Percentiles rank a stretch among this genome's conserved stretches.
Evolutionary conservation across 2,329 filamentous ascomycete genomes (phyloP).

Genomic region (Aphanocladium album): DNA sequence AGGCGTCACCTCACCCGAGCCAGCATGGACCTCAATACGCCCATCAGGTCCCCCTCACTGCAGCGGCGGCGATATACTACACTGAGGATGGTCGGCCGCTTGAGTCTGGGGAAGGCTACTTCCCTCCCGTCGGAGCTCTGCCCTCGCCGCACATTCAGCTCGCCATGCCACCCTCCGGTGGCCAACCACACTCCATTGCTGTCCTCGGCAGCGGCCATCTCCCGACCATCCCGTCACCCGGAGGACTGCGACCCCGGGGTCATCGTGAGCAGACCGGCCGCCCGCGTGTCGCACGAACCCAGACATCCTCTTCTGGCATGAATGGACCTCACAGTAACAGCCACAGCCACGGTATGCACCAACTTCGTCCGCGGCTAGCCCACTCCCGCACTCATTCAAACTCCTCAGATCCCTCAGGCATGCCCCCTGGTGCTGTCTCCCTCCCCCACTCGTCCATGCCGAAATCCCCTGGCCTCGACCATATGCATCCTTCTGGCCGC

Average conservation of each 20-base stretch:
- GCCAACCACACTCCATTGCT: constrained; percentile 61
- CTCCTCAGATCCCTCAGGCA: constrained; percentile 48
- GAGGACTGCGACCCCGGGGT: constrained; percentile 53
- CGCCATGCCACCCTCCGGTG: constrained; percentile 32
- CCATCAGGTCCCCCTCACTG: constrained; percentile 34
- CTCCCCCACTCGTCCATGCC: constrained; percentile 41
- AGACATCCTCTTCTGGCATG: constrained; percentile 77
- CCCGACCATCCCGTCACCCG: constrained; percentile 76
- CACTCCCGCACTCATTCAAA: constrained; percentile 55
- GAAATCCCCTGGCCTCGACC: constrained; percentile 49
- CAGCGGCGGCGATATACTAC: constrained; percentile 47
- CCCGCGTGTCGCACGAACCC: constrained; percentile 61
- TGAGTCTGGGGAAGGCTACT: constrained; percentile 75
- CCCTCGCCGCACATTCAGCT: constrained; percentile 37
- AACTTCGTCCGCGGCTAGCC: constrained; percentile 34
- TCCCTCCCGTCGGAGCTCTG: constrained; percentile 59
- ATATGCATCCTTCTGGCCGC: constrained; percentile 37
- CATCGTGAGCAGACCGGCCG: constrained; percentile 53
- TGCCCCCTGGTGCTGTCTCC: constrained; percentile 45
- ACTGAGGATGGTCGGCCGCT: constrained; percentile 60
- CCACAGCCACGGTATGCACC: constrained; percentile 32
- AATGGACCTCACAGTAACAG: constrained; percentile 26
- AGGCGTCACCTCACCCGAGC: constrained; percentile 62
- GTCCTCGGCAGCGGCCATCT: constrained; percentile 76
- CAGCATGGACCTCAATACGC: background rate